phyloP scores from a whole-genome alignment of 2,329 filamentous ascomycete species.

The Exophiala mesophila region DNA sequence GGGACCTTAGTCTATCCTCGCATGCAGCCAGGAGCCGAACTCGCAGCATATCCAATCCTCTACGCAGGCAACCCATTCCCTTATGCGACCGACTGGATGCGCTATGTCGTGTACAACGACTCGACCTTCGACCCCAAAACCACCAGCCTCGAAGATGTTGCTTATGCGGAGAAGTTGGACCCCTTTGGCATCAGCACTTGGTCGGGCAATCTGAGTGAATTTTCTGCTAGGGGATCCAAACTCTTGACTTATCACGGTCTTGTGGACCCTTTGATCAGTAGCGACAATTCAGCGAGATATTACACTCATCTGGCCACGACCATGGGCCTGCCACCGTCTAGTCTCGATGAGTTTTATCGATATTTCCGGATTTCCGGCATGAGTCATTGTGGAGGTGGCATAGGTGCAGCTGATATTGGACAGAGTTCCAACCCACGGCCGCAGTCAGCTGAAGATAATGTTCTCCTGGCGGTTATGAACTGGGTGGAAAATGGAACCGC shows the following conservation, averaged over 20 bases:
- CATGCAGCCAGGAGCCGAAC: no score
- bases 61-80: constrained; percentile 28
- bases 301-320: constrained; percentile 31
- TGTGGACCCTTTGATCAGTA: constrained; percentile 35
- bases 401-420: background rate
- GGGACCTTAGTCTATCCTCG: background rate
- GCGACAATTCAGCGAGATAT: constrained; percentile 34
- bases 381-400: constrained; percentile 32
- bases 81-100: constrained; percentile 33
- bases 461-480: constrained; percentile 45
- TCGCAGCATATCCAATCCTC: constrained; percentile 29
- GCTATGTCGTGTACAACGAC: constrained; percentile 32
- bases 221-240: constrained; percentile 37
- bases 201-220: constrained; percentile 32
- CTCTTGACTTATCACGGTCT: constrained; percentile 43
- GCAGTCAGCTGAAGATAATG: constrained; percentile 38
- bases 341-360: constrained; percentile 33
- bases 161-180: constrained; percentile 25
- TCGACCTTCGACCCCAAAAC: constrained; percentile 29
- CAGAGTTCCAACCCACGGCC: constrained; percentile 8
- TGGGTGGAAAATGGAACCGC: constrained; percentile 46
- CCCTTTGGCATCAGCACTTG: constrained; percentile 30
- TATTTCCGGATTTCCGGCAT: constrained; percentile 37
- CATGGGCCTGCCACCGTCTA: constrained; percentile 19
- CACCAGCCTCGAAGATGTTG: constrained; percentile 29